Evolutionary conservation across 495 filamentous ascomycete genomes (phyloP).

Genomic region (Xylaria flabelliformis): DNA sequence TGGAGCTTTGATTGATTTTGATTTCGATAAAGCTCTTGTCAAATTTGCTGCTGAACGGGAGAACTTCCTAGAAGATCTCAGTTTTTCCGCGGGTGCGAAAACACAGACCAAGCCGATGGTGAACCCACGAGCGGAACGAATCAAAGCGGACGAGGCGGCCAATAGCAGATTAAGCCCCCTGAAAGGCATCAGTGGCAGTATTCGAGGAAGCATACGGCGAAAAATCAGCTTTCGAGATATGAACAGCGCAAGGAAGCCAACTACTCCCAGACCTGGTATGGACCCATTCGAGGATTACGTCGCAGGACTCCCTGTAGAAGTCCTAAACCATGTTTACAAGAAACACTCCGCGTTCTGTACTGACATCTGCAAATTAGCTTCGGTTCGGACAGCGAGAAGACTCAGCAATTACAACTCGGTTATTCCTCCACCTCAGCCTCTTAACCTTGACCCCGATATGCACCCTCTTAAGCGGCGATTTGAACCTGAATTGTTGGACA

Average conservation of each 20-base stretch:
- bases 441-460: constrained; percentile 89
- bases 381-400: constrained; percentile 84
- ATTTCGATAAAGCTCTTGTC: constrained; percentile 89
- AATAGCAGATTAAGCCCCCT: constrained; percentile 55
- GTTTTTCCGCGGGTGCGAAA: constrained; percentile 84
- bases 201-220: constrained; percentile 79
- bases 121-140: constrained; percentile 78
- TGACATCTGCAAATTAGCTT: constrained; percentile 65
- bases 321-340: constrained; percentile 39
- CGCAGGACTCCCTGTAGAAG: constrained; percentile 33
- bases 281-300: constrained; percentile 36
- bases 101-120: constrained; percentile 72
- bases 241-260: constrained; percentile 89
- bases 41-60: constrained; percentile 96
- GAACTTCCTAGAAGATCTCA: constrained; percentile 90
- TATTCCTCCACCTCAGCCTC: constrained; percentile 89
- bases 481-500: constrained; percentile 90
- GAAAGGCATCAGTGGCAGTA: constrained; percentile 56
- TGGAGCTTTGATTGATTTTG: constrained; percentile 63
- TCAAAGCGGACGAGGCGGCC: constrained; percentile 73
- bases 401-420: constrained; percentile 98
- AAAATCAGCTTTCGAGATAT: constrained; percentile 91
- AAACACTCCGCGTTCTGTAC: constrained; percentile 36
- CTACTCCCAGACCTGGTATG: constrained; percentile 76
- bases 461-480: constrained; percentile 93